Conservation (phyloP, 73 alveolate genomes). For the Symbiodinium natans region DNA sequence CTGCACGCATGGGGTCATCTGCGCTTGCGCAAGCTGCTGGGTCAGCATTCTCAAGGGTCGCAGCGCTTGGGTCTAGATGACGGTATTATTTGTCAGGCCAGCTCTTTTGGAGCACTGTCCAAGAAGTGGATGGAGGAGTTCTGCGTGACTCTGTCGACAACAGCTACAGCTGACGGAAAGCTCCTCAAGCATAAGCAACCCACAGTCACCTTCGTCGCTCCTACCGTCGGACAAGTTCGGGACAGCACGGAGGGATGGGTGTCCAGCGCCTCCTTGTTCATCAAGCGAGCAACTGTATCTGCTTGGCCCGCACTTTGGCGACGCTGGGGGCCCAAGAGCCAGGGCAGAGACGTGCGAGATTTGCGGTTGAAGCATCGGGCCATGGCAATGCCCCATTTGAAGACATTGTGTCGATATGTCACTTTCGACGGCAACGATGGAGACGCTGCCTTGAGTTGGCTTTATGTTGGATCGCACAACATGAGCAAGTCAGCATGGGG, state of each 20-base stretch:
- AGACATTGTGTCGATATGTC: conserved; percentile 56
- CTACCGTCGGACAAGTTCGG: conserved; percentile 46
- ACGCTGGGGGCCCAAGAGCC: conserved; percentile 71
- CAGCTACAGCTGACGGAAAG: background rate
- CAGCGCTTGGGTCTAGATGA: background rate
- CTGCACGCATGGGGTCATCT: conserved; percentile 44
- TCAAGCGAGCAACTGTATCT: conserved; percentile 38
- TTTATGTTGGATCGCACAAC: conserved; percentile 91
- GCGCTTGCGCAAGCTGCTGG: conserved; percentile 50
- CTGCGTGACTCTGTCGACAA: background rate
- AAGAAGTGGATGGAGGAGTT: conserved; percentile 53
- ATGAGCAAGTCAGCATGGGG: conserved; percentile 93
- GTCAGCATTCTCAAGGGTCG: background rate
- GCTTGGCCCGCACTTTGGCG: conserved; percentile 43
- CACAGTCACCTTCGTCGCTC: conserved; percentile 36
- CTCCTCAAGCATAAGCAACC: background rate
- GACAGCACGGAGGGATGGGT: conserved; percentile 87
- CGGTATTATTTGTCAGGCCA: conserved; percentile 62
- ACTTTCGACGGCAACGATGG: background rate
- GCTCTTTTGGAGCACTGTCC: conserved; percentile 75
- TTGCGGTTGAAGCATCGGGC: conserved; percentile 23
- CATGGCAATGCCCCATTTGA: conserved; percentile 89
- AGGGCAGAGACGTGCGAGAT: background rate
- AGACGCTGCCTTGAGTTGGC: conserved; percentile 15
- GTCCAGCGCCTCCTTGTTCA: conserved; percentile 42